Percentiles rank a stretch among this genome's conserved stretches.
phyloP scores from a whole-genome alignment of 1,139 yeast species.

The Kodamaea anthophila region DNA sequence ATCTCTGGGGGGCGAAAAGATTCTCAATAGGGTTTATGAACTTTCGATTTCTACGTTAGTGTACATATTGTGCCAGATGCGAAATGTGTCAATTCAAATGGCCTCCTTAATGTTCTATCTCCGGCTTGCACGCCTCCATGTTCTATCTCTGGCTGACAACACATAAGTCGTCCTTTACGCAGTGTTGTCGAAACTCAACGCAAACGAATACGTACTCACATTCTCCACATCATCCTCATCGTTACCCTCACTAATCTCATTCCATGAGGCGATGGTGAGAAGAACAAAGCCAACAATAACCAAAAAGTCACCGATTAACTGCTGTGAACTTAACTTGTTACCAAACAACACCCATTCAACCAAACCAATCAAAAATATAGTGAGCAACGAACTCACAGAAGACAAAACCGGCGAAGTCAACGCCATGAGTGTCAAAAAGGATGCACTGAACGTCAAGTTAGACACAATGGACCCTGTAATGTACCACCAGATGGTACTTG shows the following conservation, averaged over 20 bases:
- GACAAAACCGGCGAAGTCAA: constrained; percentile 82
- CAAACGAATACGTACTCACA: constrained; percentile 40
- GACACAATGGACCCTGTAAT: constrained; percentile 49
- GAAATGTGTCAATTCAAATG: too few species aligned
- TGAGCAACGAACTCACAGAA: constrained; percentile 72
- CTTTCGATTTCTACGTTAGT: too few species aligned
- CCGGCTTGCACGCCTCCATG: too few species aligned
- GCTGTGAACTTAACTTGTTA: constrained; percentile 41
- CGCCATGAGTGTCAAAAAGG: constrained; percentile 74
- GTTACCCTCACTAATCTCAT: constrained; percentile 61
- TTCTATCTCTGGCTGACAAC: too few species aligned
- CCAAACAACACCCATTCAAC: constrained; percentile 74
- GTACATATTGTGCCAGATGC: too few species aligned
- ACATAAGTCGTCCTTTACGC: constrained; percentile 1
- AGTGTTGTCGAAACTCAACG: constrained; percentile 25
- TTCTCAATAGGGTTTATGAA: too few species aligned
- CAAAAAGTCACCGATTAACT: constrained; percentile 49
- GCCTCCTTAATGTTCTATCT: too few species aligned
- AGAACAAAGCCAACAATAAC: constrained; percentile 64
- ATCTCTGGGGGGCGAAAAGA: too few species aligned
- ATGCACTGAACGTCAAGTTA: constrained; percentile 64
- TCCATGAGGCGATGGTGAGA: constrained; percentile 69
- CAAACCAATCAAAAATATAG: constrained; percentile 74
- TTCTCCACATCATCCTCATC: constrained; percentile 51
- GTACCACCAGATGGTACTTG: constrained; percentile 36